Evolutionary conservation across 2,329 filamentous ascomycete species (phyloP).

Genomic region (Sodiomyces alkalinus): DNA sequence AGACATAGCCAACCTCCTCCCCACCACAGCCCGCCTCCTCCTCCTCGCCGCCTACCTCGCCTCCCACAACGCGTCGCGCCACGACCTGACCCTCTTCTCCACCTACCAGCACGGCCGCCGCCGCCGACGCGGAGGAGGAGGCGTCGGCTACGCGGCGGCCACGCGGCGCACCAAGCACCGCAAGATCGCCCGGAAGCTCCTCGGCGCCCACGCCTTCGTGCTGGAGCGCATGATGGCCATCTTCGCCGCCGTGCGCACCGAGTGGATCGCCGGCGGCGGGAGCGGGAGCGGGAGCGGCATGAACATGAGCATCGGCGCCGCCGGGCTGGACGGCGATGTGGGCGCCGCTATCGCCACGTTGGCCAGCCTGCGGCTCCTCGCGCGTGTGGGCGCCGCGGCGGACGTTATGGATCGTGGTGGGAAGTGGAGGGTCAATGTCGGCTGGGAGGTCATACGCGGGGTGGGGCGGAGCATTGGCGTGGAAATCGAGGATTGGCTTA

Average conservation of each 20-base stretch:
- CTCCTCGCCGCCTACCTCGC: conserved; percentile 68
- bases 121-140: conserved; percentile 32
- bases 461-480: conserved; percentile 60
- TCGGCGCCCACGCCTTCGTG: conserved; percentile 63
- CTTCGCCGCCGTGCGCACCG: conserved; percentile 47
- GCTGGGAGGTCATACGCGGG: conserved; percentile 59
- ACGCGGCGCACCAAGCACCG: conserved; percentile 36
- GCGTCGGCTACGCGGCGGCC: conserved; percentile 19
- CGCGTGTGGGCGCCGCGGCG: conserved; percentile 44
- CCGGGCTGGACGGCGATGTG: conserved; percentile 36
- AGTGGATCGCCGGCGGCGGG: conserved; percentile 28
- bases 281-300: conserved; percentile 19
- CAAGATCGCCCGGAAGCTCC: conserved; percentile 61
- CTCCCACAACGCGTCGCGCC: conserved; percentile 62
- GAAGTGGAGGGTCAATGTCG: conserved; percentile 65
- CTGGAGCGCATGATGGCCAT: conserved; percentile 69
- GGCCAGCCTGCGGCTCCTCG: conserved; percentile 52
- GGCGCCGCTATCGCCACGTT: conserved; percentile 57
- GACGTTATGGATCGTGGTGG: conserved; percentile 55
- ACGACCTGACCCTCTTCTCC: conserved; percentile 62
- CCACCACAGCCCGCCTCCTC: conserved; percentile 58
- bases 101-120: conserved; percentile 44
- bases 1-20: conserved; percentile 43
- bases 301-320: conserved; percentile 10
- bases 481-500: conserved; percentile 65